Base-by-base conservation (phyloP, 495 filamentous ascomycete species). In the Jackrogersella minutella region DNA sequence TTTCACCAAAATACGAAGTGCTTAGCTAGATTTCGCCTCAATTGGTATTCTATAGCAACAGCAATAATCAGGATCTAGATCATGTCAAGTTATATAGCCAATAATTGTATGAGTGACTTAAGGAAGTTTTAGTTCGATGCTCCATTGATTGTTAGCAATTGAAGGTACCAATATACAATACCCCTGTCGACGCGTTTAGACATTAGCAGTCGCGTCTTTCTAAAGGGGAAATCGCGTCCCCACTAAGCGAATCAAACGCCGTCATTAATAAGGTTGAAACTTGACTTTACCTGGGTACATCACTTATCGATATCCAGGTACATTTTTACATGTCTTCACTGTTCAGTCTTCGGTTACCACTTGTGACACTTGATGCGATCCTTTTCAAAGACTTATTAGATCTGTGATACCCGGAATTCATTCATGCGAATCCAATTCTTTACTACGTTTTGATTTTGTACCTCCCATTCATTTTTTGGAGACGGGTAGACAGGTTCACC, bases 281-380 rank as follows among this genome's bases (percentile, higher is more conserved):
- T n/a, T n/a, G n/a, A n/a, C n/a, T 30, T 30, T 30, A 30, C 3
- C 3, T 30, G 7, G 26, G 26, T 30, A 30, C 5, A 22, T 21
- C 21, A 44, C 57, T 69, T 69, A 69, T 69, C 66, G 66, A 69
- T 69, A 64, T 41, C 30, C 14, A 28, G 11, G 39, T 65, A 67
- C 47, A 11, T 52, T 5, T 5, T 19, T 44, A 43, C 28, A 34
- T 58, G 34, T 61, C 34, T 13, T 24, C 24, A 28, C 4, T 30
- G 7, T 3, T 7, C 3, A 3, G 7, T 30, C 26, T 30, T 30
- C 3, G 3, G 26, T 30, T 3, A 30, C 3, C 7, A 39, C 26
- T 30, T 30, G 26, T 30, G 26, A 30, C 26, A 30, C 26, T 30
- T 30, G 26, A 30, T 30, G 26, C 34, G 26, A 30, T 30, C 26